Base-by-base conservation (phyloP, 139 green algal genomes). In the Pseudopediastrum boryanum region DNA sequence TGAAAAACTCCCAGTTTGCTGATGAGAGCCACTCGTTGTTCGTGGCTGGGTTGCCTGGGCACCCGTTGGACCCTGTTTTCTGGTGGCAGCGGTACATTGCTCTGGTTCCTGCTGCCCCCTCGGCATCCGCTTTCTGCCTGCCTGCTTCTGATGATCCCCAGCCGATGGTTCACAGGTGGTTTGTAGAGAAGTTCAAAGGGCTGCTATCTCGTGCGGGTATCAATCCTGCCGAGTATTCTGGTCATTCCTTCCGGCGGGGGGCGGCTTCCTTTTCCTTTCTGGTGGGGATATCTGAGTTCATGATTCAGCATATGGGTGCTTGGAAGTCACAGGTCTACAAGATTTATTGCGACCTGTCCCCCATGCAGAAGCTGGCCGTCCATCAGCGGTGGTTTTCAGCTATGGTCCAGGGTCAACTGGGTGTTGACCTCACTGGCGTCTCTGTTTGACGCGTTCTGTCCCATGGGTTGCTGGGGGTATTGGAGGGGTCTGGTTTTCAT, bases 251-350 rank as follows among this genome's bases (percentile, higher is more conserved):
- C 27, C 58, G 58, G 6, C 12, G 9, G 8, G 58, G 58, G 6
- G 27, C 58, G 5, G 58, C 58, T 3, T 39, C 27, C 7, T 67
- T 67, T 8, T 67, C 58, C 31, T 67, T 8, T 39, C 7, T 67
- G 7, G 58, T 67, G 7, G 58, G 58, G 5, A 2, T 67, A 8
- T 33, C 58, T 3, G 9, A 21, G 12, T 67, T 67, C 58, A 29
- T 67, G 4, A 67, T 67, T 33, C 38, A 67, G 58, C 5, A 67
- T 29, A 4, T 67, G 58, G 58, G 58, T 3, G 12, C 58, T 38
- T 67, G 58, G 58, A 29, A 33, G 31, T 43, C 31, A 29, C 58
- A 67, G 58, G 58, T 67, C 31, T 67, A 67, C 58, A 29, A 67
- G 58, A 33, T 67, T 38, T 67, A 67, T 33, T 8, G 38, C 31